A percentile compares a stretch with the other conserved stretches of the same genome.
Conservation (phyloP, 108 stramenopile species). For the Skeletonema menzelii region DNA sequence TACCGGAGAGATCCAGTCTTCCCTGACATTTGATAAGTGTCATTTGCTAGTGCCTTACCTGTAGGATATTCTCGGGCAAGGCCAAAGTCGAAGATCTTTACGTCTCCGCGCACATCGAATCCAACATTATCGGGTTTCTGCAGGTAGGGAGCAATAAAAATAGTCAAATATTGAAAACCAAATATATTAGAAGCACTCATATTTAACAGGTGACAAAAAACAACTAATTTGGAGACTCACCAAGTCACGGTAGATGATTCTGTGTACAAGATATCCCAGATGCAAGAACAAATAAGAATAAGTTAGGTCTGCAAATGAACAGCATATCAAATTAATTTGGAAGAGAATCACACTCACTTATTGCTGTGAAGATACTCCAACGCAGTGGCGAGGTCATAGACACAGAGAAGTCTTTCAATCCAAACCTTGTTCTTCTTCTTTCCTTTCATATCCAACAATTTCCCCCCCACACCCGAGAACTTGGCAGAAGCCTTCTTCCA, state of each 20-base stretch:
- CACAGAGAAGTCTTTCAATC: conserved; percentile 64
- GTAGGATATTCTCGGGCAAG: conserved; percentile 55
- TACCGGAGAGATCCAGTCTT: conserved; percentile 58
- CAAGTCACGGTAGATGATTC: conserved; percentile 78
- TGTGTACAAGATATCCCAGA: conserved; percentile 7
- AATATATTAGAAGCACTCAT: neutral
- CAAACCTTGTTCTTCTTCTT: conserved; percentile 59
- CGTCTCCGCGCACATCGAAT: conserved; percentile 49
- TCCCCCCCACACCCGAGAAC: conserved; percentile 55
- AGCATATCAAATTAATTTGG: neutral
- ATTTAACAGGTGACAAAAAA: neutral
- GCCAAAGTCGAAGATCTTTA: conserved; percentile 71
- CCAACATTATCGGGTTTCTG: conserved; percentile 50
- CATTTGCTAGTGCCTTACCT: conserved; percentile 10
- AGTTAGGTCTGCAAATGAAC: neutral
- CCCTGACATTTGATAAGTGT: conserved; percentile 52
- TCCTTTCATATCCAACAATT: conserved; percentile 61
- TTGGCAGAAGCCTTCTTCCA: conserved; percentile 65
- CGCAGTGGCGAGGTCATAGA: conserved; percentile 78
- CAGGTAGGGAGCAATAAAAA: neutral
- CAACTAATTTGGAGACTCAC: conserved; percentile 18
- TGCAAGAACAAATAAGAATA: neutral
- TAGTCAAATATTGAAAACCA: too few relatives aligned
- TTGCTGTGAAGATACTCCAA: conserved; percentile 75
- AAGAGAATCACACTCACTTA: conserved; percentile 41